Conservation (phyloP, 2,329 filamentous ascomycete species). For the Claviceps digitariae region DNA sequence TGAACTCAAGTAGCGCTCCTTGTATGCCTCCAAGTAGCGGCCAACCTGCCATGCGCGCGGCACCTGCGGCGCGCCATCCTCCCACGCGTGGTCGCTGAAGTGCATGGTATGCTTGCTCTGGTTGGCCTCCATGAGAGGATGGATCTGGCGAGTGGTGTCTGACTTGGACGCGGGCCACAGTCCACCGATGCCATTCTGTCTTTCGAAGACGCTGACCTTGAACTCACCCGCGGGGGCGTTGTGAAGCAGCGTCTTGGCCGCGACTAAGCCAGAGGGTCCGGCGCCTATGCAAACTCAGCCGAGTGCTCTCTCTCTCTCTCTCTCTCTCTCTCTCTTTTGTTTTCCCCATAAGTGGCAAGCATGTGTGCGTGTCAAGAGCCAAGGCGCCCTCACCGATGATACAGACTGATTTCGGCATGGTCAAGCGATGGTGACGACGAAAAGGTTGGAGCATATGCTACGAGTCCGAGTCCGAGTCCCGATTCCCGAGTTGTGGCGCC, state of each 20-base stretch:
- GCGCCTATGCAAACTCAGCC: conserved; percentile 34
- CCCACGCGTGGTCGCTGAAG: conserved; percentile 62
- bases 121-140: conserved; percentile 59
- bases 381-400: neutral
- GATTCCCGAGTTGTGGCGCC: too few species aligned
- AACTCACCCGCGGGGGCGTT: conserved; percentile 42
- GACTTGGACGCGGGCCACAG: conserved; percentile 53
- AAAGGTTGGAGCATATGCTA: neutral
- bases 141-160: conserved; percentile 38
- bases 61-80: conserved; percentile 44
- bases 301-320: too few species aligned
- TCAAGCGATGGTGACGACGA: neutral
- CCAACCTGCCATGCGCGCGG: conserved; percentile 69
- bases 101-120: conserved; percentile 65
- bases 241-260: conserved; percentile 59
- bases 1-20: conserved; percentile 38
- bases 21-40: conserved; percentile 54
- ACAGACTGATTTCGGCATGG: conserved; percentile 1
- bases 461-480: too few species aligned
- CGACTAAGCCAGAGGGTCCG: conserved; percentile 54
- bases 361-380: neutral
- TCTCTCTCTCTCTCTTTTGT: too few species aligned
- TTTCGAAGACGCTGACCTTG: conserved; percentile 57
- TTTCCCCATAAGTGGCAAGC: too few species aligned
- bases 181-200: conserved; percentile 52